Conservation (phyloP, 108 stramenopile species). For the Cyclotella atomus region DNA sequence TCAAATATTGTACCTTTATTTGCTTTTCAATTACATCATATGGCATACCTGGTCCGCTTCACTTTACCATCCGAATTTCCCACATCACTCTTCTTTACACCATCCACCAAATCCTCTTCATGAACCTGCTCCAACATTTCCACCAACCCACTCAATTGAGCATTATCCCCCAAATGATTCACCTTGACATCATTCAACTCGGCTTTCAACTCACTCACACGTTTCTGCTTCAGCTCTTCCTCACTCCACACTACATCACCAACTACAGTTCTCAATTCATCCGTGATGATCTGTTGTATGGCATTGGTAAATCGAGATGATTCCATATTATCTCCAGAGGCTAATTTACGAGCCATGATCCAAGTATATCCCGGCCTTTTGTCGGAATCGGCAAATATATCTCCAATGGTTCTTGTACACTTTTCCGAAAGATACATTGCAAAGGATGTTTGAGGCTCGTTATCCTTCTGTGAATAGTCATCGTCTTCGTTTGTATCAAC, state of each 20-base stretch:
- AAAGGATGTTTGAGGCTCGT: no score
- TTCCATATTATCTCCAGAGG: conserved; percentile 38
- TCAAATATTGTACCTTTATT: no score
- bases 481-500: neutral
- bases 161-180: neutral
- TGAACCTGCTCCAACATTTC: conserved; percentile 44
- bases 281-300: conserved; percentile 15
- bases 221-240: conserved; percentile 31
- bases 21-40: conserved; percentile 22
- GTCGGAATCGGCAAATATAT: conserved; percentile 30
- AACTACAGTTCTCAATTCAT: conserved; percentile 28
- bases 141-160: conserved; percentile 38
- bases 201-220: conserved; percentile 30
- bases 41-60: conserved; percentile 46
- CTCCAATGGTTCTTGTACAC: conserved; percentile 22
- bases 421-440: conserved; percentile 27
- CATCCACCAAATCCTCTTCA: conserved; percentile 35
- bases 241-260: conserved; percentile 38
- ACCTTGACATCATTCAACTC: neutral
- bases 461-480: conserved; percentile 5
- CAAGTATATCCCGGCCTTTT: conserved; percentile 38
- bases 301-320: conserved; percentile 20
- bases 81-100: neutral
- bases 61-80: conserved; percentile 6
- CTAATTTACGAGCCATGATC: conserved; percentile 39